Evolutionary conservation across 2,329 filamentous ascomycete species (phyloP).

Genomic region (Fusarium annulatum): DNA sequence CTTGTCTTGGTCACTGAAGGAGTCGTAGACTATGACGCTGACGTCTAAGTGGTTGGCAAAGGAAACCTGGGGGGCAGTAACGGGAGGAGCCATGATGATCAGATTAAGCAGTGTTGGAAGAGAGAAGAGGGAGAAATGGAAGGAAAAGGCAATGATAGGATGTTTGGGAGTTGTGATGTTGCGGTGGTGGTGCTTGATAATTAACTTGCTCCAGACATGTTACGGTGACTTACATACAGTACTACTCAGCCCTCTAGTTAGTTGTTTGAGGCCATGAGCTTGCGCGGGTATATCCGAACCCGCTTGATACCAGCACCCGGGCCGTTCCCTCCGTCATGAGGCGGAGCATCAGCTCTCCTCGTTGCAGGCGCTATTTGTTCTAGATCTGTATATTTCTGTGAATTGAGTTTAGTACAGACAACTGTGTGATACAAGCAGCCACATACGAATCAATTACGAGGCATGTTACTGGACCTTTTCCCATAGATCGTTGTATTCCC

Average conservation of each 20-base stretch:
- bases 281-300: neutral
- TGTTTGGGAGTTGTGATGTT: fast-evolving
- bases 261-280: neutral
- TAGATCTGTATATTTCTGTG: neutral
- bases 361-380: neutral
- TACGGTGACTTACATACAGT: neutral
- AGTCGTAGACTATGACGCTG: neutral
- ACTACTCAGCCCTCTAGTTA: neutral
- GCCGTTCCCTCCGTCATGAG: neutral
- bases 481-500: too few species aligned
- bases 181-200: neutral
- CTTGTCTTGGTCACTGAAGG: neutral
- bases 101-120: neutral
- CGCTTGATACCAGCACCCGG: neutral
- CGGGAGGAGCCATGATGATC: neutral
- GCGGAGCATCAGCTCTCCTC: neutral
- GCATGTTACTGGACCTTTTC: neutral
- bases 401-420: neutral
- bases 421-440: neutral
- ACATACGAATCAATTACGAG: neutral
- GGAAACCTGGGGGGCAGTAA: neutral
- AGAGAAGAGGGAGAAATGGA: too few species aligned
- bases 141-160: fast-evolving
- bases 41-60: neutral
- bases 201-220: neutral